Base-by-base conservation (phyloP, 2,329 filamentous ascomycete genomes). In the Fusarium irregulare region DNA sequence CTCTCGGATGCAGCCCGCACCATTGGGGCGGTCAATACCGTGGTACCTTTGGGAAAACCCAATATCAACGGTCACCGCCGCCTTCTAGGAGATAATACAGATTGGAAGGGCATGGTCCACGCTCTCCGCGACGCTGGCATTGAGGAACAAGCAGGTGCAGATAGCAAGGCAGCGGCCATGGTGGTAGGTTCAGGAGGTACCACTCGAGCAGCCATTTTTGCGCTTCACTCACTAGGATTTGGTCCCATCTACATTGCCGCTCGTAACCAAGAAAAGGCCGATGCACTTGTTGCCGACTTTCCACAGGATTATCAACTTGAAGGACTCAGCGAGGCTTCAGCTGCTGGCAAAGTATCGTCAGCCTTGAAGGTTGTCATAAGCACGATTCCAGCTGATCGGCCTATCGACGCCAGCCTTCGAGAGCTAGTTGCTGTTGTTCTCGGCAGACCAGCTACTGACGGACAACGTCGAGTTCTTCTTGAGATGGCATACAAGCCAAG, bases 401-500 rank as follows among this genome's bases (percentile, higher is more conserved):
- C 94, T 1, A 92, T 98, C 66, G 94, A 98, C 70, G 75, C 86
- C 1, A 82, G 80, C 13, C 90, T 97, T 80, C 85, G 87, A 23
- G 88, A 90, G 72, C 84, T 92, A 3, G 81, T 98, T 12, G 80
- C 82, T 7, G 80, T 84, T 18, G 75, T 89, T 34, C 77, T 89
- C n/a, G 81, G 83, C 61, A 79, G 79, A 25, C 80, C 76, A 65
- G 78, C 75, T 65, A 75, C 57, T 74, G 77, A 76, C 68, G 60
- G 60, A 25, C 80, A 80, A 8, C 81, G 80, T 27, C 86, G 87
- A 21, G 87, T 96, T 14, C 81, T 98, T 65, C 82, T 98, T 6
- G 96, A 99, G 80, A 97, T 99, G 94, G 95, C 96, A 3, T 99
- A 99, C 80, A 97, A 95, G 80, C 96, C 96, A 21, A 84, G 87